A percentile compares a stretch with the other conserved stretches of the same genome.
phyloP scores from a whole-genome alignment of 2,329 filamentous ascomycete species.

The Neonectria punicea region DNA sequence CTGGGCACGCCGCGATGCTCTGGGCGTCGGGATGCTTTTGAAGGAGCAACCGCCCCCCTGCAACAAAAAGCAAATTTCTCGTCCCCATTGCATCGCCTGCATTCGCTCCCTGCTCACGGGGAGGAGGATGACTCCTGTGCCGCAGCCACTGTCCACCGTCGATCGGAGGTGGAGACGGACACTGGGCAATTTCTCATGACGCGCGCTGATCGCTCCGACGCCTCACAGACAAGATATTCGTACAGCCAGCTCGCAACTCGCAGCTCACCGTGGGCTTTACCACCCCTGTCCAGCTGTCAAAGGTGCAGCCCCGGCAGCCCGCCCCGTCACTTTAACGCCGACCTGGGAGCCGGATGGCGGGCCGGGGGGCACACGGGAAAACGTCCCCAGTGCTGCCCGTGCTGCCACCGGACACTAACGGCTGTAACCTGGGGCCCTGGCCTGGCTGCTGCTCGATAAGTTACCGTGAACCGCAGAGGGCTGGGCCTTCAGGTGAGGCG shows the following conservation, averaged over 20 bases:
- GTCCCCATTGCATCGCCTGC: slow-evolving; percentile 31
- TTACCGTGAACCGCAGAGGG: slow-evolving; percentile 22
- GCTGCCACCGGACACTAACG: slow-evolving; percentile 42
- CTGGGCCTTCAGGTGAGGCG: slow-evolving; percentile 40
- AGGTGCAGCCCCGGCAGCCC: slow-evolving; percentile 22
- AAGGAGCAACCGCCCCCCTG: slow-evolving; percentile 32
- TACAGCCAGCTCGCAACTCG: too few relatives aligned
- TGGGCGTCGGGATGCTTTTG: slow-evolving; percentile 14
- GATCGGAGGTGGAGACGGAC: slow-evolving; percentile 32
- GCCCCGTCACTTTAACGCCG: slow-evolving; percentile 26
- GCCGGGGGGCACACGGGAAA: background rate
- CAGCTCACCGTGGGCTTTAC: background rate
- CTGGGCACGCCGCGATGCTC: slow-evolving; percentile 7
- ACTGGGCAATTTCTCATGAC: slow-evolving; percentile 31
- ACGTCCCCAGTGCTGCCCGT: slow-evolving; percentile 13
- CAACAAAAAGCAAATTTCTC: slow-evolving; percentile 37
- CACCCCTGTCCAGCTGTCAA: slow-evolving; percentile 35
- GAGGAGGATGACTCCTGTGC: slow-evolving; percentile 10
- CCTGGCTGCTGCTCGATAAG: background rate
- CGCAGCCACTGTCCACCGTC: slow-evolving; percentile 22
- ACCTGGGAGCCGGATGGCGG: slow-evolving; percentile 22
- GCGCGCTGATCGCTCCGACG: slow-evolving; percentile 31
- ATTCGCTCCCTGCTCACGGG: slow-evolving; percentile 24
- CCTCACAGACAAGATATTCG: background rate
- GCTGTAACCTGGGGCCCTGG: background rate